Base-by-base conservation (phyloP, 257 asterid species). In the Galeopsis tetrahit region DNA sequence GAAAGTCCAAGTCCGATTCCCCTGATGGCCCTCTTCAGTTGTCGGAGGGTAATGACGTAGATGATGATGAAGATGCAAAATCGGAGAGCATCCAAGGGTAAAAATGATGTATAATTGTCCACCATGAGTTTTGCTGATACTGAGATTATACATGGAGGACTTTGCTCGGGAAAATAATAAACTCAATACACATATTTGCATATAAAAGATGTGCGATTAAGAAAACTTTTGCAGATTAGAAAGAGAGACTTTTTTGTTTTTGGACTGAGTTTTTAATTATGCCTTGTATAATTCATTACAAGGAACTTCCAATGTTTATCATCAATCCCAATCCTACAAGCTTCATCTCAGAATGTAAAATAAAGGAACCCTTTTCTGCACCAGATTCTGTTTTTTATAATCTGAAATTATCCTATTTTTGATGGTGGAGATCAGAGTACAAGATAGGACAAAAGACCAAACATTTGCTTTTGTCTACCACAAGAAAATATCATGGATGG, bases 141-240 rank as follows among this genome's bases (percentile, higher is more conserved):
- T 76, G 15, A 76, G 71, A 56, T 9, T 1, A 51, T 74, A 49
- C 69, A 69, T 42, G 70, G 75, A 65, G 77, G 78, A 65, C 56
- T 40, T 13, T n/a, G 32, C 64, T 34, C 57, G 14, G 38, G 5
- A 55, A 55, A 56, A 70, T 62, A 56, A 74, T 71, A 60, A 69
- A 74, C 36, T 38, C 31, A n/a, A 59, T 70, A 80, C 34, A 68
- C 73, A 48, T 44, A 40, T 59, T 79, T 70, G 79, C 75, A 74
- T 74, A 65, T 71, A 76, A 56, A 80, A 48, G 61, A 71, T 76
- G 39, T 78, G 87, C 28, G 82, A 82, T 75, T 80, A 39, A 64
- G 70, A 79, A 81, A 77, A 83, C 57, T 90, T 87, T 88, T 90
- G 94, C 88, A 83, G 87, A 74, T 67, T 84, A 88, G 88, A 78